These are phyloP conservation scores for Septoria linicola DNA, from an alignment of 2,329 filamentous ascomycete genomes.

Conservation along the genomic window DNA sequence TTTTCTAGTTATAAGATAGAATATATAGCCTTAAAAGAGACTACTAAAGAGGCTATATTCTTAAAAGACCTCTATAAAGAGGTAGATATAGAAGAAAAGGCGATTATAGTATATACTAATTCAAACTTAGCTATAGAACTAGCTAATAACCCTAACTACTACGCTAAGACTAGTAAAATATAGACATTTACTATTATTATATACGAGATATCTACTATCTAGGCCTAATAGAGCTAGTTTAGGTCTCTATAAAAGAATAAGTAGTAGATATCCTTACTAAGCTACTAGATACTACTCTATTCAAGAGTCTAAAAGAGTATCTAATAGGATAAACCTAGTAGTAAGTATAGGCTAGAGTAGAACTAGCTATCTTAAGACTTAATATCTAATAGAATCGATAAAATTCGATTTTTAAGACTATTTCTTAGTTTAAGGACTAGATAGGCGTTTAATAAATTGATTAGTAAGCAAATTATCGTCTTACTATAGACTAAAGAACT, in stretches of 20 bases:
- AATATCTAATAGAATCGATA: neutral
- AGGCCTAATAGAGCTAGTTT: slow-evolving; percentile 9
- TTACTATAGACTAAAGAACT: neutral
- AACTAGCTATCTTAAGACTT: too few species aligned
- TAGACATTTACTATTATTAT: slow-evolving; percentile 16
- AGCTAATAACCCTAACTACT: slow-evolving; percentile 8
- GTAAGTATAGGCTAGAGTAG: too few species aligned
- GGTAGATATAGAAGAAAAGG: slow-evolving; percentile 4
- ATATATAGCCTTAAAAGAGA: slow-evolving; percentile 17
- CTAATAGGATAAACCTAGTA: neutral
- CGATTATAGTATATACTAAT: slow-evolving; percentile 5
- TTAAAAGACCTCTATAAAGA: slow-evolving; percentile 15
- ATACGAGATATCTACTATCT: neutral
- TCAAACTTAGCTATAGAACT: slow-evolving; percentile 12
- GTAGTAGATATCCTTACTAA: slow-evolving; percentile 13
- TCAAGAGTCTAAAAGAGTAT: neutral
- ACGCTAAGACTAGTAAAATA: slow-evolving; percentile 12
- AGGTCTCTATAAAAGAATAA: slow-evolving; percentile 13
- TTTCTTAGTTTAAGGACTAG: neutral
- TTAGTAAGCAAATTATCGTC: too few species aligned
- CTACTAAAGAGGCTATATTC: slow-evolving; percentile 12
- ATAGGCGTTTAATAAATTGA: too few species aligned
- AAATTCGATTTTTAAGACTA: neutral
- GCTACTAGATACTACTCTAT: slow-evolving; percentile 1
- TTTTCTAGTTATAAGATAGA: slow-evolving; percentile 11